Percentiles rank a stretch among this genome's conserved stretches.
phyloP scores from a whole-genome alignment of 352 stramenopile genomes.

The Albugo candida region DNA sequence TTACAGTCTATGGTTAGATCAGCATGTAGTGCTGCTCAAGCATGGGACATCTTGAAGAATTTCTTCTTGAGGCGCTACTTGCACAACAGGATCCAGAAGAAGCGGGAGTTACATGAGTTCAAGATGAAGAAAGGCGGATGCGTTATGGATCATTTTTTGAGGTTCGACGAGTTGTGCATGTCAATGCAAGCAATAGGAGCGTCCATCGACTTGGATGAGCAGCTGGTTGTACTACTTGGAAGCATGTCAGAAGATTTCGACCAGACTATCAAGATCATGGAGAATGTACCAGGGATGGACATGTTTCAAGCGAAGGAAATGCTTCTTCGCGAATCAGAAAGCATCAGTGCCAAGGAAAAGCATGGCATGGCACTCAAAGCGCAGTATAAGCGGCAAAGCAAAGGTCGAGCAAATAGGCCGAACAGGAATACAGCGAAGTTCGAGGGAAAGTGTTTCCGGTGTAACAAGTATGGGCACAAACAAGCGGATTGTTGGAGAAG shows the following conservation, averaged over 20 bases:
- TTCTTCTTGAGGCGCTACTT: conserved; percentile 13
- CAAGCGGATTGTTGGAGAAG: not conserved
- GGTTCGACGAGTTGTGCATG: conserved; percentile 12
- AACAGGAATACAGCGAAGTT: not conserved
- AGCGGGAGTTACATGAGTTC: conserved; percentile 5
- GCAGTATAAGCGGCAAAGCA: too few species aligned
- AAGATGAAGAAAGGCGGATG: not conserved
- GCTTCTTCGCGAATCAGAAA: conserved; percentile 5
- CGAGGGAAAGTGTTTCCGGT: not conserved
- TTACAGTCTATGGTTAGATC: conserved; percentile 8
- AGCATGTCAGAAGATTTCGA: conserved; percentile 10
- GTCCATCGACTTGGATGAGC: conserved; percentile 4
- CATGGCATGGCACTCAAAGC: not conserved
- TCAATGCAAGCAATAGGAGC: conserved; percentile 7
- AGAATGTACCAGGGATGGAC: not conserved
- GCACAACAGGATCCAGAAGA: conserved; percentile 10
- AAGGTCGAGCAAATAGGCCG: too few species aligned
- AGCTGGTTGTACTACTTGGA: not conserved
- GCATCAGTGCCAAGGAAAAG: not conserved
- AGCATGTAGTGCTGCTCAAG: not conserved
- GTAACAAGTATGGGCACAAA: not conserved
- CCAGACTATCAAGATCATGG: conserved; percentile 5
- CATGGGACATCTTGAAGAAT: conserved; percentile 6
- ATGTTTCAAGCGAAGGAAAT: conserved; percentile 10
- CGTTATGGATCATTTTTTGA: conserved; percentile 12